These are phyloP conservation scores for Claviceps lovelessii DNA, from an alignment of 2,329 filamentous ascomycete species.

Conservation along the genomic window DNA sequence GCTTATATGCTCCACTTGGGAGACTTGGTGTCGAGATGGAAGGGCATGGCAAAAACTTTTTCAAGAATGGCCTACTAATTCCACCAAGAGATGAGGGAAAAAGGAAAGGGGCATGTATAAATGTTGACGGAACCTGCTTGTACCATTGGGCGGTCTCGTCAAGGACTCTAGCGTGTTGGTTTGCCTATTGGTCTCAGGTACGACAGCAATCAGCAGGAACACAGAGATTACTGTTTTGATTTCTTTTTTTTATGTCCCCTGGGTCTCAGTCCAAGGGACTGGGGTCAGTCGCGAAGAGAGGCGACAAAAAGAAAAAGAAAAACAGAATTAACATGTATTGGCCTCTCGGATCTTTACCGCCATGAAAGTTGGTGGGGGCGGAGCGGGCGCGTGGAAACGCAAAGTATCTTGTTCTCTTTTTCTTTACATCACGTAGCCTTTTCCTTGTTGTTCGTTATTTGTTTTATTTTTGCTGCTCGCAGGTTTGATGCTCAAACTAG, in stretches of 20 bases:
- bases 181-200: background rate
- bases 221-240: background rate
- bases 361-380: background rate
- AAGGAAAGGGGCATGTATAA: conserved; percentile 12
- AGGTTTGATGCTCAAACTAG: conserved; percentile 17
- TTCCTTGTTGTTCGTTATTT: conserved; percentile 7
- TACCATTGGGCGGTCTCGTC: background rate
- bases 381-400: conserved; percentile 3
- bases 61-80: conserved; percentile 14
- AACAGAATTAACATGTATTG: background rate
- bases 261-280: background rate
- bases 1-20: conserved; percentile 16
- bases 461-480: conserved; percentile 10
- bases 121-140: conserved; percentile 15
- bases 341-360: background rate
- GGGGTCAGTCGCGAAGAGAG: background rate
- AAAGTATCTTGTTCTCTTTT: conserved; percentile 4
- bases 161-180: background rate
- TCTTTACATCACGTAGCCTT: conserved; percentile 22
- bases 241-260: background rate
- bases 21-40: conserved; percentile 20
- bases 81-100: conserved; percentile 12
- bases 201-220: background rate
- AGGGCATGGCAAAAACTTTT: conserved; percentile 3
- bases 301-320: background rate